Evolutionary conservation across 441 rosid species (phyloP).

Genomic region (Brassica hybrid): DNA sequence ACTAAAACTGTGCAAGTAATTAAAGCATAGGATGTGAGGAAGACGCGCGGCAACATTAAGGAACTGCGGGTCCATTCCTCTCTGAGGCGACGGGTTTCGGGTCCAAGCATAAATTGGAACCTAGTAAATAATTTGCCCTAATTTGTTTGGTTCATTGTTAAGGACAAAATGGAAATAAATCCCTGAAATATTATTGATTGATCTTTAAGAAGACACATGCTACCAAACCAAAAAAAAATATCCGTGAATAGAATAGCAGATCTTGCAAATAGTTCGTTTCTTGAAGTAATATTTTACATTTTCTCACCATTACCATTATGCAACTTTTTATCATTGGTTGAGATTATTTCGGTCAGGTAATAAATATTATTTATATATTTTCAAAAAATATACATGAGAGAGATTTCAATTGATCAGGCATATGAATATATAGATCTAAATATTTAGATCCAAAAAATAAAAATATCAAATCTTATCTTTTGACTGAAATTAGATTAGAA

Average conservation of each 20-base stretch:
- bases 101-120: constrained; percentile 18
- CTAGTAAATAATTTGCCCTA: neutral
- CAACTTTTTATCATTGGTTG: neutral
- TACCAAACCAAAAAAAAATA: neutral
- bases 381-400: neutral
- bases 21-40: constrained; percentile 35
- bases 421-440: neutral
- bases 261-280: neutral
- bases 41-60: constrained; percentile 36
- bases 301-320: neutral
- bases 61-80: constrained; percentile 12
- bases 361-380: neutral
- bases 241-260: neutral
- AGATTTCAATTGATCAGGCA: neutral
- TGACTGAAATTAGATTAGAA: neutral
- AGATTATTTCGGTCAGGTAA: neutral
- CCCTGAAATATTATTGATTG: neutral
- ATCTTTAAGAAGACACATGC: neutral
- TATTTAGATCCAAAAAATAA: neutral
- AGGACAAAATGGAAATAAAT: constrained; percentile 14
- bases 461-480: neutral
- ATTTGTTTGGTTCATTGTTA: constrained; percentile 17
- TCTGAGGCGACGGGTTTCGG: constrained; percentile 28
- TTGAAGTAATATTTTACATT: neutral
- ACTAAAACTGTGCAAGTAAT: constrained; percentile 7